Conservation (phyloP, 805 yeast species). For the Candida ulmi region DNA sequence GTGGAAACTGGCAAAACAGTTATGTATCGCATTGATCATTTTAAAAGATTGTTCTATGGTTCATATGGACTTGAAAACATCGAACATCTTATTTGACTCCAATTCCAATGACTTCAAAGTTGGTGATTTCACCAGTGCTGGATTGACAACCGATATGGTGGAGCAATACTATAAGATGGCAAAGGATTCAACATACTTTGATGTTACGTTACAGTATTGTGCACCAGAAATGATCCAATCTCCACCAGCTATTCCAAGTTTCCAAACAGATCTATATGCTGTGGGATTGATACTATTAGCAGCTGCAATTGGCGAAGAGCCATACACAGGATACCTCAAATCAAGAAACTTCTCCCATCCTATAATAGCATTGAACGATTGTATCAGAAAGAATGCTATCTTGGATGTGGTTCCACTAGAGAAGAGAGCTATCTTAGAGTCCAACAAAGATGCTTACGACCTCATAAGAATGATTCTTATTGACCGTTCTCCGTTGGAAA, state of each 20-base stretch:
- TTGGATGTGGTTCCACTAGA: conserved; percentile 27
- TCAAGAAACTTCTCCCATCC: conserved; percentile 16
- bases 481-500: conserved; percentile 22
- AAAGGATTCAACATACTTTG: conserved; percentile 23
- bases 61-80: conserved; percentile 45
- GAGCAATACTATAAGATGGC: conserved; percentile 10
- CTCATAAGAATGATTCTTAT: conserved; percentile 25
- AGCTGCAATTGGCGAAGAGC: conserved; percentile 41
- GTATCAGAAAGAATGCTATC: conserved; percentile 27
- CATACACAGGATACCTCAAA: conserved; percentile 27
- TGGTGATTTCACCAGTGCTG: conserved; percentile 44
- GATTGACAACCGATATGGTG: conserved; percentile 13
- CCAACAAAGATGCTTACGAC: conserved; percentile 11
- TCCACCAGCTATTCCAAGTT: conserved; percentile 23
- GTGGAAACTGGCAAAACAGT: conserved; percentile 27
- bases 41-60: conserved; percentile 27
- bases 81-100: conserved; percentile 33
- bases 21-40: conserved; percentile 22
- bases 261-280: conserved; percentile 39
- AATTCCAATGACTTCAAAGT: conserved; percentile 27
- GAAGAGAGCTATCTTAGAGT: conserved; percentile 18
- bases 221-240: conserved; percentile 39
- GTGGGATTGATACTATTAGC: conserved; percentile 39
- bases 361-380: conserved; percentile 25
- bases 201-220: conserved; percentile 34